Percentiles rank a stretch among this genome's conserved stretches.
Conservation (phyloP, 2,329 filamentous ascomycete species). For the Ceratocystis smalleyi region DNA sequence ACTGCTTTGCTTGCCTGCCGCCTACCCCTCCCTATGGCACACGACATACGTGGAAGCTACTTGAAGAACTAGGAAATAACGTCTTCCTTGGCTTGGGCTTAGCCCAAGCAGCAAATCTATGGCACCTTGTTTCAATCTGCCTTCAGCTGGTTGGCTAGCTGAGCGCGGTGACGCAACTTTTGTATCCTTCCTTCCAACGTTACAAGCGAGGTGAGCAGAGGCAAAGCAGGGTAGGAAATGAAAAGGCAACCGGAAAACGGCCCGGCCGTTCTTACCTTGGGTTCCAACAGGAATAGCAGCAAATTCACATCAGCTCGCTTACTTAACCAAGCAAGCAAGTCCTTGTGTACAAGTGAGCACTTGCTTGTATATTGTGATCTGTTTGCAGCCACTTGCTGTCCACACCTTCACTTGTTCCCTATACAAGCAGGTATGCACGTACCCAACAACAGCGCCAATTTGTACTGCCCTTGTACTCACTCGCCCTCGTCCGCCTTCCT, state of each 20-base stretch:
- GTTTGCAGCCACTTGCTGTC: too few relatives aligned
- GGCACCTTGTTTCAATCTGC: background rate
- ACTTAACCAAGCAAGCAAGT: background rate
- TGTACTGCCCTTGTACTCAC: too few relatives aligned
- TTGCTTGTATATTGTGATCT: too few relatives aligned
- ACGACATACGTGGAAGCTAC: background rate
- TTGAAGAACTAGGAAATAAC: background rate
- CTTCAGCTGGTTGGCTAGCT: background rate
- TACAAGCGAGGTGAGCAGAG: background rate
- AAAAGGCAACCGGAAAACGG: background rate
- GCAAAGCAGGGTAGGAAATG: background rate
- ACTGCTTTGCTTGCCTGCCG: background rate
- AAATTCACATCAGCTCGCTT: background rate
- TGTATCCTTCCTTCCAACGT: background rate
- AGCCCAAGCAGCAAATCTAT: background rate
- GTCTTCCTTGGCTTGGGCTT: background rate
- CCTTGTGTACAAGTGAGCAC: background rate
- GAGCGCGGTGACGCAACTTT: background rate
- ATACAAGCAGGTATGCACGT: too few relatives aligned
- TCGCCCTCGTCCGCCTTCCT: too few relatives aligned
- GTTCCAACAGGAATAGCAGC: background rate
- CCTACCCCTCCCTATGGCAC: background rate
- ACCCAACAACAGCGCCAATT: too few relatives aligned
- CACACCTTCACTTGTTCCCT: too few relatives aligned
- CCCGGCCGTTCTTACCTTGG: background rate